These are phyloP conservation scores for Didymella exigua DNA, from an alignment of 2,329 filamentous ascomycete species.

Conservation along the genomic window DNA sequence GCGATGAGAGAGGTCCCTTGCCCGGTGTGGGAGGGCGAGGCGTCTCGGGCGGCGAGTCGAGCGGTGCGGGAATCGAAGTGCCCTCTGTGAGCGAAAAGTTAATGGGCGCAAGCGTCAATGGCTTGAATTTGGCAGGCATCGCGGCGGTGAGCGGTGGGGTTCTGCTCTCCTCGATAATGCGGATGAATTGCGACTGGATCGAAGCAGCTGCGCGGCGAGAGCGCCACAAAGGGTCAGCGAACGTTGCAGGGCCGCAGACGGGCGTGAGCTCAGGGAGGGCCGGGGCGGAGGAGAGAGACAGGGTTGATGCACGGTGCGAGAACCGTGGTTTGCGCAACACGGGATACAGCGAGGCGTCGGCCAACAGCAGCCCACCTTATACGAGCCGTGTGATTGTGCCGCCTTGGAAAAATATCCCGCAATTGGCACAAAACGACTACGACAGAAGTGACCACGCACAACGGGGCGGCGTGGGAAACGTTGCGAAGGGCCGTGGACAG, in stretches of 20 bases:
- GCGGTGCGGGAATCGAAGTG: slow-evolving; percentile 50
- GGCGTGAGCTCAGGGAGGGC: slow-evolving; percentile 40
- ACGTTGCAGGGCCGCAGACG: slow-evolving; percentile 24
- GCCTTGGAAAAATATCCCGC: slow-evolving; percentile 1
- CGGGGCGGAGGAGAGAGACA: slow-evolving; percentile 31
- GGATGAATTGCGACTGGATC: slow-evolving; percentile 13
- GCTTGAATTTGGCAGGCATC: slow-evolving; percentile 45
- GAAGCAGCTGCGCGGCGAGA: slow-evolving; percentile 26
- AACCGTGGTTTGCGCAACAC: slow-evolving; percentile 22
- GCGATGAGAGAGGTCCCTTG: slow-evolving; percentile 49
- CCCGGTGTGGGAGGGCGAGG: slow-evolving; percentile 48
- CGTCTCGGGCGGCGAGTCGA: slow-evolving; percentile 47
- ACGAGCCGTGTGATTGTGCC: slow-evolving; percentile 3
- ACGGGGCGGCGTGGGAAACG: slow-evolving; percentile 8
- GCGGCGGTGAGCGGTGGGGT: slow-evolving; percentile 11
- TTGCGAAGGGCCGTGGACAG: slow-evolving; percentile 7
- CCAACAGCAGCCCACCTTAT: slow-evolving; percentile 1
- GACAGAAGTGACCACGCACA: background rate
- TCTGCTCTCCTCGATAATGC: slow-evolving; percentile 9
- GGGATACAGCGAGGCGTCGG: slow-evolving; percentile 4
- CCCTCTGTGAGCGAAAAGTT: slow-evolving; percentile 52
- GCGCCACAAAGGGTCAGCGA: slow-evolving; percentile 20
- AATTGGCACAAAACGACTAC: background rate
- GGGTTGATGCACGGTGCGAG: slow-evolving; percentile 25
- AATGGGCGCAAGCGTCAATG: slow-evolving; percentile 46